phyloP scores from a whole-genome alignment of 1,139 yeast genomes.

The Scheffersomyces insectosa region DNA sequence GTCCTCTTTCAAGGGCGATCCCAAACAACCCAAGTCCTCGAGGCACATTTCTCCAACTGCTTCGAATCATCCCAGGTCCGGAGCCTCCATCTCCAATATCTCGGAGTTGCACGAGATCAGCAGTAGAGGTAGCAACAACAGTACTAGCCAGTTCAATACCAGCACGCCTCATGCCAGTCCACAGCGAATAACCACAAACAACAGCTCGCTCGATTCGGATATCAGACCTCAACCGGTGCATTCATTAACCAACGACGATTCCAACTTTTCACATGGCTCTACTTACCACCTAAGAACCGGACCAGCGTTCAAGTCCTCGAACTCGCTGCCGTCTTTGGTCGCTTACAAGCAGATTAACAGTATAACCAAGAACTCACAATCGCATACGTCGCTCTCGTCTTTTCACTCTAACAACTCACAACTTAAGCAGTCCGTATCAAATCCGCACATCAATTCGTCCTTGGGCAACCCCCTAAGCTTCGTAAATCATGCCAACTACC shows the following conservation, averaged over 20 bases:
- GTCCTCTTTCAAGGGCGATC: slow-evolving; percentile 1
- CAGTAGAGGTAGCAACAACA: not conserved
- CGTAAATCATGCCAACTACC: too few relatives aligned
- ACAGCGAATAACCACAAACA: not conserved
- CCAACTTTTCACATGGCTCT: slow-evolving; percentile 6
- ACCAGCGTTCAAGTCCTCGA: slow-evolving; percentile 4
- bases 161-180: too few relatives aligned
- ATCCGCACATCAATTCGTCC: not conserved
- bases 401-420: slow-evolving; percentile 6
- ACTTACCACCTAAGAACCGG: slow-evolving; percentile 1
- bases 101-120: slow-evolving; percentile 7
- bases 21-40: slow-evolving; percentile 5
- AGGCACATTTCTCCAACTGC: slow-evolving; percentile 1
- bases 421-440: not conserved
- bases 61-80: slow-evolving; percentile 1
- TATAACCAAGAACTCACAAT: slow-evolving; percentile 4
- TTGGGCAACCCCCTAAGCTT: not conserved
- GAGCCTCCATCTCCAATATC: slow-evolving; percentile 9
- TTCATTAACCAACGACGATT: slow-evolving; percentile 4
- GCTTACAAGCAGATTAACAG: not conserved
- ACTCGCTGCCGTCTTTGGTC: slow-evolving; percentile 8
- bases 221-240: not conserved
- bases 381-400: slow-evolving; percentile 9
- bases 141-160: not conserved
- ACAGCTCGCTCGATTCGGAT: slow-evolving; percentile 1